Conservation (phyloP, 2,329 filamentous ascomycete species). For the Ophiobolus disseminans region DNA sequence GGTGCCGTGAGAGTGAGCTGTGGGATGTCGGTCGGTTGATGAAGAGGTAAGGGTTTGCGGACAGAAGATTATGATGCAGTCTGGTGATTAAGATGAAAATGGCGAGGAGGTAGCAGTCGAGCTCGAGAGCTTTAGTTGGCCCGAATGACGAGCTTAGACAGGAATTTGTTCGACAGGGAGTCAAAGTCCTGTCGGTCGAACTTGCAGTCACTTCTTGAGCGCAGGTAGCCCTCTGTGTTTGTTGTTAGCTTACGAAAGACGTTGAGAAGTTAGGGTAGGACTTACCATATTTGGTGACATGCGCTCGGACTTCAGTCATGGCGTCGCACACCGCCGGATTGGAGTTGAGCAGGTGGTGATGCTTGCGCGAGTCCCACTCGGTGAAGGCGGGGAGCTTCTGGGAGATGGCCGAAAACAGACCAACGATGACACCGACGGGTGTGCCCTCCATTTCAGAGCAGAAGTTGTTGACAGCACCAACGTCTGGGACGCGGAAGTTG, state of each 20-base stretch:
- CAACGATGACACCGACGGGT: conserved; percentile 94
- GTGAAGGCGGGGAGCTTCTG: conserved; percentile 92
- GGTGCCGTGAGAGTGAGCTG: conserved; percentile 36
- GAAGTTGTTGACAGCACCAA: conserved; percentile 87
- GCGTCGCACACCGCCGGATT: conserved; percentile 92
- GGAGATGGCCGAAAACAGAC: conserved; percentile 96
- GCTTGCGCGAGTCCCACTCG: conserved; percentile 92
- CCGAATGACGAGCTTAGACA: conserved; percentile 94
- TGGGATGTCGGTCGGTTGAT: conserved; percentile 33
- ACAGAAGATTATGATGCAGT: conserved; percentile 26
- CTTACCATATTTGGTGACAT: conserved; percentile 94
- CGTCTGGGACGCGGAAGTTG: conserved; percentile 90
- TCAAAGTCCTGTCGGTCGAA: conserved; percentile 95
- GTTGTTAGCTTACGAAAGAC: conserved; percentile 51
- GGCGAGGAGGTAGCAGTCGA: conserved; percentile 10
- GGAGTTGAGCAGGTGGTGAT: conserved; percentile 88
- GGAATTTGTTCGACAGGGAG: conserved; percentile 94
- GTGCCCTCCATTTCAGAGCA: conserved; percentile 96
- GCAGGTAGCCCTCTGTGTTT: conserved; percentile 79
- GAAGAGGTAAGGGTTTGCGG: conserved; percentile 27
- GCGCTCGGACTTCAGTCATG: conserved; percentile 92
- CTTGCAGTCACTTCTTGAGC: conserved; percentile 77
- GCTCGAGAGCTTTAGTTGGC: conserved; percentile 68
- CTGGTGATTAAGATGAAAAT: conserved; percentile 21
- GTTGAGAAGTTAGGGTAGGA: conserved; percentile 22